These are phyloP conservation scores for Theileria annulata DNA, from an alignment of 169 alveolate genomes.

Conservation along the genomic window DNA sequence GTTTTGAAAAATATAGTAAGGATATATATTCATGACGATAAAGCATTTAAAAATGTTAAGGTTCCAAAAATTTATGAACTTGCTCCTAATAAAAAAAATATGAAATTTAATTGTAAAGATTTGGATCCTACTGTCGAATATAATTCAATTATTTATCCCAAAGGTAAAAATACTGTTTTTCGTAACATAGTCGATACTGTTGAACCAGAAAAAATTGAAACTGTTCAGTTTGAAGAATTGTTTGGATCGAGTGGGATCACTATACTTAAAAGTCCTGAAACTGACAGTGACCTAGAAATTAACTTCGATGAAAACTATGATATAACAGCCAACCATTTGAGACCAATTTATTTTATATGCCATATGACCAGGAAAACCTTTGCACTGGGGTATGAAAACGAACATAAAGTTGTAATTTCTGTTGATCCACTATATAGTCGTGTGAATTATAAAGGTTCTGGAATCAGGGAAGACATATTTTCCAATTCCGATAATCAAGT, in stretches of 20 bases:
- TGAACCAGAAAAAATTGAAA: conserved; percentile 13
- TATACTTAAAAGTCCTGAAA: conserved; percentile 39
- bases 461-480: conserved; percentile 41
- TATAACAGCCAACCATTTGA: conserved; percentile 19
- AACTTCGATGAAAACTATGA: conserved; percentile 3
- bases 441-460: conserved; percentile 36
- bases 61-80: not conserved
- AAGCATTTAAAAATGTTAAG: not conserved
- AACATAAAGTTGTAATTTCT: conserved; percentile 19
- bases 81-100: not conserved
- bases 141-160: conserved; percentile 4
- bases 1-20: conserved; percentile 14
- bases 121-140: not conserved
- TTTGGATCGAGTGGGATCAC: conserved; percentile 38
- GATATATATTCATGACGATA: conserved; percentile 2
- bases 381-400: not conserved
- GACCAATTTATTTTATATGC: conserved; percentile 50
- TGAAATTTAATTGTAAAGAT: not conserved
- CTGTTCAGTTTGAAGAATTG: conserved; percentile 25
- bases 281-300: conserved; percentile 32
- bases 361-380: not conserved
- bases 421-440: conserved; percentile 29
- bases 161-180: conserved; percentile 14
- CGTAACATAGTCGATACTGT: not conserved
- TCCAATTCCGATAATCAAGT: conserved; percentile 14